Evolutionary conservation across 352 stramenopile genomes (phyloP), one percentile per base, ranked within the genome.

Genomic region (Phytophthora boehmeriae): DNA sequence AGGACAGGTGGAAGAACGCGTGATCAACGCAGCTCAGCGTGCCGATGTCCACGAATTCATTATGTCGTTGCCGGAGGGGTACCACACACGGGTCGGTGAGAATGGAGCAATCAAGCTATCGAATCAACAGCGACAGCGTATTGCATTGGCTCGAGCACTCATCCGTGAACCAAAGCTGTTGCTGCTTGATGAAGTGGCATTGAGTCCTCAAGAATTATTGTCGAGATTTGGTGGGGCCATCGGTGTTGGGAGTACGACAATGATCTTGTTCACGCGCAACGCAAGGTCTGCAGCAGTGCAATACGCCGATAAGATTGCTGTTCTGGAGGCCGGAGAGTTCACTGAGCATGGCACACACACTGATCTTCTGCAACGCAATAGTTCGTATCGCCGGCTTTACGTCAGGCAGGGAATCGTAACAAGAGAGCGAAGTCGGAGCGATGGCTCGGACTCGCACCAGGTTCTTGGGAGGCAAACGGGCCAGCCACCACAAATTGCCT

Each of bases 251-350:
- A 73, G 67, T 14, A 71, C 81, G 25, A 98, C 66, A 1, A 73
- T 70, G 62, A 17, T 82, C 4, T 41, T 98, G 45, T 97, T 98
- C 58, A 96, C 97, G 0, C 95, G 98, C 69, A 82, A 96, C 11
- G 72, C 98, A 22, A 93, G 51, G n/a, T 76, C 76, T 28, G 39
- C 58, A 14, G 67, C 69, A 0, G 66, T 93, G n/a, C 76, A 80
- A 2, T 69, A 66, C 27, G 64, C 72, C 8, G 72, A 93, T 61
- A 88, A 86, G 47, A 85, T 89, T 36, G 68, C 87, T 1, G 80
- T 88, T 27, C 50, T 89, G 0, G 50, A 73, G 13, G 65, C 64
- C 17, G 80, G 80, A 0, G 45, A 48, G 14, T 60, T 83, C 10
- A 72, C 83, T 4, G 80, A 89, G 52, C 64, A 86, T 59, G 80